Evolutionary conservation across 768 basidiomycete species (phyloP), one percentile per base, ranked within the genome.

Genomic region (Sistotremastrum niveocremeum): DNA sequence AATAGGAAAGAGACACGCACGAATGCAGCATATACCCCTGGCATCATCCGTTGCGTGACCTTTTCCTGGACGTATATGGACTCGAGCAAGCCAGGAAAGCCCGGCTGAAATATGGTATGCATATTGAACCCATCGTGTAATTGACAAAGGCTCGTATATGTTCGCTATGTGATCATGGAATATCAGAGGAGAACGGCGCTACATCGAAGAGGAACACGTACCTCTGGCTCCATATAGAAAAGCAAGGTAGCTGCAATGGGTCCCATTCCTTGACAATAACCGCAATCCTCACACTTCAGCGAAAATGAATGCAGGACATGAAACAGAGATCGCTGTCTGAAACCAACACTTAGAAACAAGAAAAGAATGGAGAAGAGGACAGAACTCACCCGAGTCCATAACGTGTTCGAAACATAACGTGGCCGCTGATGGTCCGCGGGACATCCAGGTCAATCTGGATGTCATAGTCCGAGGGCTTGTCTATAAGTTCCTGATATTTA

Each of bases 241-340:
- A 97, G 73, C 20, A 99, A 71, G 2, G 91, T 97, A 1, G 93
- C 86, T 0, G 94, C 89, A 47, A 99, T 86, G 5, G 94, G 87
- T 2, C 95, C 93, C 95, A 99, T 99, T 49, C 95, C 95, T 65
- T 99, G 95, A 37, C 93, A 91, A 60, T 99, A 99, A 10, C 94
- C 94, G 51, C 95, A 98, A 7, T 73, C 68, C 11, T 68, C 61
- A 63, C 94, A 97, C n/a, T 71, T 69, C 12, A 93, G 70, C 2
- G 90, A 93, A 60, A 95, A 91, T 43, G 77, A 77, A 61, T 98
- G 95, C 30, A 98, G 71, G 47, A 95, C 89, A 59, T 89, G 90
- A 63, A 98, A 98, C 7, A 99, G 69, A 4, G 87, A 85, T 7
- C 94, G 81, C 75, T 99, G 94, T 6, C 90, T 90, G 55, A 9